Conservation (phyloP, 177 flowering plant genomes). For the Tripterygium wilfordii region DNA sequence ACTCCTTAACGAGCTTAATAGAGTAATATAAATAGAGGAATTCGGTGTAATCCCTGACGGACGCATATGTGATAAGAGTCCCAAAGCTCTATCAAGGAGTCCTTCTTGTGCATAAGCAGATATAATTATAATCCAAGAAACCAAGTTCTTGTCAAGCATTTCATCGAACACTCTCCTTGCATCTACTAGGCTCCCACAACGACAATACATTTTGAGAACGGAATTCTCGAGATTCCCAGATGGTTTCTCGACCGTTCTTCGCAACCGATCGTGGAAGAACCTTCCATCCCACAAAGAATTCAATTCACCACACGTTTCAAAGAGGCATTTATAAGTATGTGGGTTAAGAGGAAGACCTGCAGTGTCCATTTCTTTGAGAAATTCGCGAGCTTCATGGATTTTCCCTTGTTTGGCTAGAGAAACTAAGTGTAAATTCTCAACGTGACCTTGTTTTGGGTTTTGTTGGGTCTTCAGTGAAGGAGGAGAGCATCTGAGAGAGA, state of each 20-base stretch:
- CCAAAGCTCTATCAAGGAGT: slow-evolving; percentile 14
- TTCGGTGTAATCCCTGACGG: slow-evolving; percentile 5
- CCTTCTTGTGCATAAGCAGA: slow-evolving; percentile 34
- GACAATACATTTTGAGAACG: slow-evolving; percentile 33
- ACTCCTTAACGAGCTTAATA: slow-evolving; percentile 17
- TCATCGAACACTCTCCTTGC: slow-evolving; percentile 40
- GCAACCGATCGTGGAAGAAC: slow-evolving; percentile 19
- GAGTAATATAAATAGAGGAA: slow-evolving; percentile 13
- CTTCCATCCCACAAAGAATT: slow-evolving; percentile 25
- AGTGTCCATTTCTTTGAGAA: slow-evolving; percentile 34
- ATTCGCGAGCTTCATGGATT: slow-evolving; percentile 38
- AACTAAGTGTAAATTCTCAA: slow-evolving; percentile 42
- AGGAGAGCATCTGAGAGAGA: slow-evolving; percentile 30
- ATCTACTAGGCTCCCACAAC: slow-evolving; percentile 26
- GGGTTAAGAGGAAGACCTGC: slow-evolving; percentile 23
- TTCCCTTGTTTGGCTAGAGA: slow-evolving; percentile 44
- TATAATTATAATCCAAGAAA: slow-evolving; percentile 30
- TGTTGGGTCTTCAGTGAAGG: slow-evolving; percentile 10
- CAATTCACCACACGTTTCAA: slow-evolving; percentile 29
- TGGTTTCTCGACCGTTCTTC: slow-evolving; percentile 15
- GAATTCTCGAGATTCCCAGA: slow-evolving; percentile 25
- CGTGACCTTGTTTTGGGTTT: slow-evolving; percentile 15
- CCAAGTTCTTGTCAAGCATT: slow-evolving; percentile 23
- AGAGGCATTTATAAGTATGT: slow-evolving; percentile 26
- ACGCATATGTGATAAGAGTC: slow-evolving; percentile 10